These are phyloP conservation scores for Pseudocercospora ulei DNA, from an alignment of 2,329 filamentous ascomycete genomes.

Conservation along the genomic window DNA sequence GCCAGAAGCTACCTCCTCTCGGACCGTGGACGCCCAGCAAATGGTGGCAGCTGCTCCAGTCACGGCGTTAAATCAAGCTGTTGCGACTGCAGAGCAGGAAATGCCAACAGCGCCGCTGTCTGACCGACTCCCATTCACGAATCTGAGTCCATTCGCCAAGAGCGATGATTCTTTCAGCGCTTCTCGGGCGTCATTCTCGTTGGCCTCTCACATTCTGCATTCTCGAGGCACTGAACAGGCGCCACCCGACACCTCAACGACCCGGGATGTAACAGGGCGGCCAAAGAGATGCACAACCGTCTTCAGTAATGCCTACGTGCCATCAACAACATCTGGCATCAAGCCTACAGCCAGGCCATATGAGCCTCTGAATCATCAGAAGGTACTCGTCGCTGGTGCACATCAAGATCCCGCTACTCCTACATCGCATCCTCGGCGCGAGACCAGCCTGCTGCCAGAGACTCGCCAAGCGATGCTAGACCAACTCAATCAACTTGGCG, in stretches of 20 bases:
- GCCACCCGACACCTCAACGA: too few relatives aligned
- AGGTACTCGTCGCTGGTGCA: not conserved
- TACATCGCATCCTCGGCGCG: constrained; percentile 1
- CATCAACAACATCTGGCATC: constrained; percentile 3
- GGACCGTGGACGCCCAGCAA: too few relatives aligned
- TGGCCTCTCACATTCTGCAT: too few relatives aligned
- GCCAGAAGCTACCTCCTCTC: not conserved
- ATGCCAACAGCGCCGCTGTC: not conserved
- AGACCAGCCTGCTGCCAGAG: constrained; percentile 6
- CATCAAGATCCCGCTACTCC: not conserved
- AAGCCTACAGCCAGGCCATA: constrained; percentile 5
- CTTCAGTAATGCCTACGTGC: too few relatives aligned
- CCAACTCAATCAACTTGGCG: constrained; percentile 28
- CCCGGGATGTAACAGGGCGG: too few relatives aligned
- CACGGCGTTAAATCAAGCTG: not conserved
- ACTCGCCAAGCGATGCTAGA: constrained; percentile 25
- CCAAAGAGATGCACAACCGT: too few relatives aligned
- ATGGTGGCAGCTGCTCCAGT: too few relatives aligned
- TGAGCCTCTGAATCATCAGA: not conserved
- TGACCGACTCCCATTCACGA: constrained; percentile 1
- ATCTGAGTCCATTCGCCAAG: not conserved
- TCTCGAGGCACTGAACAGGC: too few relatives aligned
- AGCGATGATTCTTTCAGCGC: constrained; percentile 10
- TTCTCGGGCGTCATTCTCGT: too few relatives aligned
- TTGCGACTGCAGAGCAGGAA: not conserved